Conservation (phyloP, 1,139 yeast genomes). For the Zygosaccharomyces pseudobailii region DNA sequence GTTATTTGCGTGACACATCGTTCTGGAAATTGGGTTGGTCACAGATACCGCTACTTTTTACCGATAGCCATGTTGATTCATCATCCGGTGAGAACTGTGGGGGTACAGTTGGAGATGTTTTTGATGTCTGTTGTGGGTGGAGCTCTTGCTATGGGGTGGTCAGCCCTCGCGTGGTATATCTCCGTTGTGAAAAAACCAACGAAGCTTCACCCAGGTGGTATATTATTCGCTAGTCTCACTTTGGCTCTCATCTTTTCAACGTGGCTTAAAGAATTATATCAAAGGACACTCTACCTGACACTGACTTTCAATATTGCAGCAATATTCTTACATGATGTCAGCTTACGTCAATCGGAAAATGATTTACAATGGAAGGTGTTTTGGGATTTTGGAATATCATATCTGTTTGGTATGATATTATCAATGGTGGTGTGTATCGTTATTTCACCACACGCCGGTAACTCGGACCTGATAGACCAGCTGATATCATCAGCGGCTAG, state of each 20-base stretch:
- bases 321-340: conserved; percentile 34
- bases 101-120: conserved; percentile 47
- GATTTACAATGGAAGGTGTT: conserved; percentile 36
- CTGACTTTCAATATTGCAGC: conserved; percentile 39
- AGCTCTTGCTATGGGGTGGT: conserved; percentile 46
- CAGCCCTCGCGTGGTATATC: conserved; percentile 40
- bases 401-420: conserved; percentile 40
- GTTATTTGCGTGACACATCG: conserved; percentile 39
- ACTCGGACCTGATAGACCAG: conserved; percentile 27
- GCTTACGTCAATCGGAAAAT: conserved; percentile 21
- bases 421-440: conserved; percentile 36
- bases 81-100: conserved; percentile 45
- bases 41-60: conserved; percentile 35
- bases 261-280: conserved; percentile 41
- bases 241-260: conserved; percentile 37
- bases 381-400: conserved; percentile 45
- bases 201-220: conserved; percentile 43
- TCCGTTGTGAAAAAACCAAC: conserved; percentile 40
- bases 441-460: conserved; percentile 41
- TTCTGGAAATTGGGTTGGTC: conserved; percentile 42
- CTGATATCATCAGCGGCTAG: conserved; percentile 23
- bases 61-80: conserved; percentile 42
- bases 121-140: conserved; percentile 41
- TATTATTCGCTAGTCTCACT: conserved; percentile 42
- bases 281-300: conserved; percentile 39